Base-by-base conservation (phyloP, 768 basidiomycete genomes). In the Collybia mongolica region DNA sequence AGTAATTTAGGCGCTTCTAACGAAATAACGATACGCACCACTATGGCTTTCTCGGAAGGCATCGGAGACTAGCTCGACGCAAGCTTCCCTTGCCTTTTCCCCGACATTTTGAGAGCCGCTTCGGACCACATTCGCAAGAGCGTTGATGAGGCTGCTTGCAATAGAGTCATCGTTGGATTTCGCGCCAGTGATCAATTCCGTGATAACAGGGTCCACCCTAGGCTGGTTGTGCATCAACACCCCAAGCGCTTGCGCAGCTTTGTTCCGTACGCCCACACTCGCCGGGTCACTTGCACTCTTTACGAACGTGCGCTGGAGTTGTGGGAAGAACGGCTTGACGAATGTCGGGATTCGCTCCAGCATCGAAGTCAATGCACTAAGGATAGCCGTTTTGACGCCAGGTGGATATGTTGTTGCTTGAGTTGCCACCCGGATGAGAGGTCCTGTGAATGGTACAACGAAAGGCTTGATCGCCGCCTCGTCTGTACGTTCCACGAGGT, bases 261-360 rank as follows among this genome's bases (percentile, higher is more conserved):
- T 83, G 52, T 76, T 84, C 45, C 96, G 83, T 20, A 98, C 92
- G 14, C 82, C 81, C 0, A 80, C 71, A 54, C 90, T 92, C 1
- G 86, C 76, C 6, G 86, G 67, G 64, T 98, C 95, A 49, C 87
- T 82, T 2, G 88, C 79, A 39, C 93, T 90, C 72, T 98, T 98
- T 64, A 97, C 89, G 61, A 98, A 98, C 0, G 94, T 98, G 28
- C 95, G 83, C 61, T 98, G 96, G 28, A 98, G 71, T 60, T 98
- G 97, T 2, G 96, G 97, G 80, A 98, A 98, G 85, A 98, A 98
- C 2, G 96, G 96, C 66, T 90, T 92, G 58, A 98, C 93, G 57
- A 96, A 90, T 3, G 77, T 73, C 0, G 95, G 94, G 19, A 97
- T 94, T 39, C 82, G 79, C 54, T 85, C 83, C 38, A 98, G 75